phyloP scores from a whole-genome alignment of 495 filamentous ascomycete genomes.

The Xylaria grammica region DNA sequence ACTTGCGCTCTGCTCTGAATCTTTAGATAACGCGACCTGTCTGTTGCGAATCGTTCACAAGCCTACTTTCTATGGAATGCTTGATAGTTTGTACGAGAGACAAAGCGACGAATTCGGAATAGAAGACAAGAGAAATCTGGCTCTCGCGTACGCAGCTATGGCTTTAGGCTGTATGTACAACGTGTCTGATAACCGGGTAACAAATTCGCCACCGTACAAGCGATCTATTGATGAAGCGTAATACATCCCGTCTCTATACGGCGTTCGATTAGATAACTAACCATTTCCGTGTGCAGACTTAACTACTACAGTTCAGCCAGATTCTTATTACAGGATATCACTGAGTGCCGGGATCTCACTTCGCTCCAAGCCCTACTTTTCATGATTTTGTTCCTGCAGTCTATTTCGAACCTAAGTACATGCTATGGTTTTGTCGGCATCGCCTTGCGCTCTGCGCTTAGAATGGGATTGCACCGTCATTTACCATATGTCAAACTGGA shows the following conservation, averaged over 20 bases:
- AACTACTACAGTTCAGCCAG: slow-evolving; percentile 85
- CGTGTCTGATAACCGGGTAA: slow-evolving; percentile 49
- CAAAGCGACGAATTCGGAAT: slow-evolving; percentile 70
- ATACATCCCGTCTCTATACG: slow-evolving; percentile 9
- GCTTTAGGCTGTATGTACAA: slow-evolving; percentile 87
- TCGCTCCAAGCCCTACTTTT: slow-evolving; percentile 87
- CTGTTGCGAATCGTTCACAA: slow-evolving; percentile 87
- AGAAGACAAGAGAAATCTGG: slow-evolving; percentile 80
- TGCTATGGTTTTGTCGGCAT: slow-evolving; percentile 95
- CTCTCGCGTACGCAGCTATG: slow-evolving; percentile 81
- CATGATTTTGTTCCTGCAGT: slow-evolving; percentile 93
- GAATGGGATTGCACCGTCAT: slow-evolving; percentile 86
- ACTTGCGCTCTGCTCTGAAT: slow-evolving; percentile 71
- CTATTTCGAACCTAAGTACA: slow-evolving; percentile 85
- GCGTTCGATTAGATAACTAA: slow-evolving; percentile 16
- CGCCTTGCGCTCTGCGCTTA: slow-evolving; percentile 80
- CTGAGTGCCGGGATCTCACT: slow-evolving; percentile 84
- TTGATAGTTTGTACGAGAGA: slow-evolving; percentile 80
- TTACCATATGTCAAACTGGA: slow-evolving; percentile 72
- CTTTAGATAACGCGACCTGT: slow-evolving; percentile 82
- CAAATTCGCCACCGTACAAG: slow-evolving; percentile 59
- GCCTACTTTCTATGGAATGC: slow-evolving; percentile 77
- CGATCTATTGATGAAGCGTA: slow-evolving; percentile 82
- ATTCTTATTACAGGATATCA: slow-evolving; percentile 79
- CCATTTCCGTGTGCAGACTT: slow-evolving; percentile 56